phyloP scores from a whole-genome alignment of 129 eudicot species.

The Flaveria bidentis region DNA sequence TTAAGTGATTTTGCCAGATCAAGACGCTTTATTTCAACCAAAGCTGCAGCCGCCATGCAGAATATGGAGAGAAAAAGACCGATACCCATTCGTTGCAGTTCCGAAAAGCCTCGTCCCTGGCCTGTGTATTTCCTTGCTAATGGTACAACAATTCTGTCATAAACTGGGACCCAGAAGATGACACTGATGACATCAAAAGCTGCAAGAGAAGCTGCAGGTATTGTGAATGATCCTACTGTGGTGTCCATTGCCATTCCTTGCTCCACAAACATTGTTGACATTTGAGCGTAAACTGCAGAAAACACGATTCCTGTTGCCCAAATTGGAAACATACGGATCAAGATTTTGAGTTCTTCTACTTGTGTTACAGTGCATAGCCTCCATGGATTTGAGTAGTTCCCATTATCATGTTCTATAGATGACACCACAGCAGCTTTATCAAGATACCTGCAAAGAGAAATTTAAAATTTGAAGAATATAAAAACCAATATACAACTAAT shows the following conservation, averaged over 20 bases:
- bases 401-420: constrained; percentile 23
- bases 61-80: constrained; percentile 43
- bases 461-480: not conserved
- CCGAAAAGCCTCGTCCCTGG: constrained; percentile 37
- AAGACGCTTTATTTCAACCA: constrained; percentile 41
- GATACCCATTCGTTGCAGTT: constrained; percentile 46
- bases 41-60: constrained; percentile 35
- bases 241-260: constrained; percentile 58
- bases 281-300: constrained; percentile 57
- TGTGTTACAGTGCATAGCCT: constrained; percentile 49
- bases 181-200: constrained; percentile 46
- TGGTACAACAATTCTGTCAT: constrained; percentile 49
- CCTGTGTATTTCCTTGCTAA: constrained; percentile 37
- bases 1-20: constrained; percentile 25
- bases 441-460: constrained; percentile 36
- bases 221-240: constrained; percentile 38
- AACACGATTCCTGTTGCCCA: constrained; percentile 64
- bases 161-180: constrained; percentile 49
- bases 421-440: constrained; percentile 56
- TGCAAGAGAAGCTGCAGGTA: constrained; percentile 53
- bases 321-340: constrained; percentile 51
- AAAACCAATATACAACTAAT: not conserved
- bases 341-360: constrained; percentile 57
- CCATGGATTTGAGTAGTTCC: constrained; percentile 35
- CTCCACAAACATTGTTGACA: constrained; percentile 55